Evolutionary conservation across 129 eudicot genomes (phyloP).

Genomic region (Flaveria trinervia): DNA sequence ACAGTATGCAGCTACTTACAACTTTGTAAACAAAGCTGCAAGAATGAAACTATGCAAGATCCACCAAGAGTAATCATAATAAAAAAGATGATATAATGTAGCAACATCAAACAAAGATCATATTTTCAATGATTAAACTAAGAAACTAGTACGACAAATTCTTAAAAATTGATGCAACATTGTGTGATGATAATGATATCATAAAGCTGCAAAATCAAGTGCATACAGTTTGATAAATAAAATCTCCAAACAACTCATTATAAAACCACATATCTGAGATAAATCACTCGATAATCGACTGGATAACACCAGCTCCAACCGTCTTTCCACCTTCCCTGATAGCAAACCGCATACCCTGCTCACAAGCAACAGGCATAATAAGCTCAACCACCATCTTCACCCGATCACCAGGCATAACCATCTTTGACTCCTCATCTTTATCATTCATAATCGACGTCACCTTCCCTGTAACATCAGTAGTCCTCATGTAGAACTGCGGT

Average conservation of each 20-base stretch:
- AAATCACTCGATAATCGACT: constrained; percentile 62
- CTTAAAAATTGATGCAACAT: constrained; percentile 26
- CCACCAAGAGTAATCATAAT: no score
- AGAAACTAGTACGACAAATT: constrained; percentile 37
- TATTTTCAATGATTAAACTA: constrained; percentile 39
- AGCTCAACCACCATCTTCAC: constrained; percentile 92
- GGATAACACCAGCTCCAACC: constrained; percentile 95
- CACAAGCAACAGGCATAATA: constrained; percentile 79
- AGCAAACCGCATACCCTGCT: constrained; percentile 92
- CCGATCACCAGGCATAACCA: constrained; percentile 98
- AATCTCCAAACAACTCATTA: constrained; percentile 36
- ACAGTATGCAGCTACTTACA: no score
- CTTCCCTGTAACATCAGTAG: constrained; percentile 86
- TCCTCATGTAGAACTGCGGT: constrained; percentile 95
- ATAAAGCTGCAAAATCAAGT: constrained; percentile 47
- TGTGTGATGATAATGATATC: constrained; percentile 46
- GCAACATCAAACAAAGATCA: constrained; percentile 25
- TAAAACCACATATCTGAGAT: background rate
- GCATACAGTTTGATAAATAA: constrained; percentile 33
- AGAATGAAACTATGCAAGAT: no score
- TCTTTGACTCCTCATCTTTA: constrained; percentile 81
- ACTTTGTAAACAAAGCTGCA: no score
- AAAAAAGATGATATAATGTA: background rate
- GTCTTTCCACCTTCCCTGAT: constrained; percentile 99
- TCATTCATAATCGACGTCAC: constrained; percentile 74